Evolutionary conservation across 176 grass and related monocot genomes (phyloP), one percentile per base, ranked within the genome.

Genomic region (Cocos nucifera): DNA sequence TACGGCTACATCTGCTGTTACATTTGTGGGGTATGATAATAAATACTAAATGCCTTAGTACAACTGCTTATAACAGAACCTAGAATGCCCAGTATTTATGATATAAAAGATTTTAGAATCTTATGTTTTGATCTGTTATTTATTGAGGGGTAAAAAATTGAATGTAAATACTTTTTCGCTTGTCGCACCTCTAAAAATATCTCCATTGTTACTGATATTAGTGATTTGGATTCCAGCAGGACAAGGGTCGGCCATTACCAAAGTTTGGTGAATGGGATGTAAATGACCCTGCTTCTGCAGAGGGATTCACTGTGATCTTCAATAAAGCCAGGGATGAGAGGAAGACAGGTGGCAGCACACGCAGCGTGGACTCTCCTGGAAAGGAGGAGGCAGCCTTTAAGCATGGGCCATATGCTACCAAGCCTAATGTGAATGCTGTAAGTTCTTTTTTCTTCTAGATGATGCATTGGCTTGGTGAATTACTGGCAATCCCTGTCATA

Each of bases 181-280:
- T 30, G 28, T 30, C 35, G 10, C 35, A 14, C 10, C 35, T 44
- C 35, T 44, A 44, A 44, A 10, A 12, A 44, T 12, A 44, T 2
- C 35, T 44, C 35, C 9, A 12, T 44, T 44, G 35, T 44, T 44
- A 44, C 35, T 44, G 35, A 44, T 44, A 12, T 10, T 44, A 44
- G 35, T 44, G 35, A 10, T 44, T 44, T 44, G 8, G 35, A 44
- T 74, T 56, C 3, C 63, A 89, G 89, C 83, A 95, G 77, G 89
- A 95, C 57, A 80, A 83, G 62, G 90, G 90, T 60, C 79, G 80
- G 19, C 83, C 90, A 9, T 73, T 95, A 55, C 90, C 90, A 19
- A 95, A 89, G 71, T 95, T 89, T 64, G 89, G 83, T 22, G 86
- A 95, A 63, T 95, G 90, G 86, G 86, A 95, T 52, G 86, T 84